Evolutionary conservation across 768 basidiomycete genomes (phyloP).

Genomic region (Coprinopsis strossmayeri): DNA sequence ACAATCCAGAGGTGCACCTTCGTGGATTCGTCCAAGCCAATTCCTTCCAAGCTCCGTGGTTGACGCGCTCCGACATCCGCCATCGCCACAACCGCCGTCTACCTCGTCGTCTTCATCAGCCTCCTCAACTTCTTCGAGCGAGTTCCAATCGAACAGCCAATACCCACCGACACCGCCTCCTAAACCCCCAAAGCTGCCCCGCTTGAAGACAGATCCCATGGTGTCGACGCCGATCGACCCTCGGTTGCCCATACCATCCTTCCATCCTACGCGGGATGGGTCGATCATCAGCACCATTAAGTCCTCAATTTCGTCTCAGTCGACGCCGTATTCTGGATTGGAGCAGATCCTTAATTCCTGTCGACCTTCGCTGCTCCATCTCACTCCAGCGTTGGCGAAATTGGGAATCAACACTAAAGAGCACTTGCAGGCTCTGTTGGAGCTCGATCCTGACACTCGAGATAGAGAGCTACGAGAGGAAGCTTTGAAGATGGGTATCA

Average conservation of each 20-base stretch:
- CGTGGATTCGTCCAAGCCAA: constrained; percentile 10
- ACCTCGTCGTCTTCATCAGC: background rate
- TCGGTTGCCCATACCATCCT: constrained; percentile 24
- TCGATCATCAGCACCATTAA: constrained; percentile 39
- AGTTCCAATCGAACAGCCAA: background rate
- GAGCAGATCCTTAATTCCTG: constrained; percentile 54
- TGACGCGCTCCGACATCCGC: background rate
- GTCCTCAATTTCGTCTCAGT: constrained; percentile 15
- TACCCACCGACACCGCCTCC: constrained; percentile 8
- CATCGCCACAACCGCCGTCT: background rate
- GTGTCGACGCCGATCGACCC: constrained; percentile 21
- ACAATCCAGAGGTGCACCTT: background rate
- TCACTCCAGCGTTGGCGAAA: constrained; percentile 46
- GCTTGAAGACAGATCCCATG: constrained; percentile 1
- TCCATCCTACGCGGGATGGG: constrained; percentile 31
- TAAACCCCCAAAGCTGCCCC: constrained; percentile 1
- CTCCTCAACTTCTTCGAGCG: background rate
- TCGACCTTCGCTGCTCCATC: constrained; percentile 59
- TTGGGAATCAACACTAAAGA: constrained; percentile 56
- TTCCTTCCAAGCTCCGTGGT: constrained; percentile 6
- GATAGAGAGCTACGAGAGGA: constrained; percentile 67
- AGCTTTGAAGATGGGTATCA: constrained; percentile 61
- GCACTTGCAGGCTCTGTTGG: constrained; percentile 56
- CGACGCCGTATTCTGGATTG: constrained; percentile 35
- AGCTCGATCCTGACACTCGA: constrained; percentile 58